Base-by-base conservation (phyloP, 495 filamentous ascomycete species). In the Penicillium verhagenii region DNA sequence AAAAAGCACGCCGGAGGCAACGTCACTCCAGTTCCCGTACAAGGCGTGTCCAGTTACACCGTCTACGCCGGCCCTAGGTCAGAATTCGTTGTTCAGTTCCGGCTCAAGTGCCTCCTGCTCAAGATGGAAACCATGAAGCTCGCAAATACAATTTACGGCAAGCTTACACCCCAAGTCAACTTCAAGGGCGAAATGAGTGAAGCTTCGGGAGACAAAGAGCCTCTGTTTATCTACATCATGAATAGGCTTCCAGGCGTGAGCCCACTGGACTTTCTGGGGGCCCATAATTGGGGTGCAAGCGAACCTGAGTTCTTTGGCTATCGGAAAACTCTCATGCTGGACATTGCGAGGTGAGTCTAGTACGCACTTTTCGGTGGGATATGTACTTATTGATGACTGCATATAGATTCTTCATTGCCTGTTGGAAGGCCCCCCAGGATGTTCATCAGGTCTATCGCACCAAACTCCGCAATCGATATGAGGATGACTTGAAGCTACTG, bases 41-140 rank as follows among this genome's bases (percentile, higher is more conserved):
- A 78, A 56, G 73, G 74, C n/a, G 56, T 54, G n/a, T 75, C 73
- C 62, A 72, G 69, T 54, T 77, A 79, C 53, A 68, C 72, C 1
- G 68, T 76, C 42, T 77, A 75, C 39, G 70, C 70, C 13, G 72
- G 75, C 35, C 61, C 52, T 16, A 63, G 68, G 16, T 50, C 52
- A 39, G 73, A 73, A 59, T 74, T 61, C 40, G 69, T 76, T 19
- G 69, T 67, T 42, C 73, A 76, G 56, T 77, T 75, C 61, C 72
- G 70, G 29, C 69, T 75, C n/a, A 54, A 56, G 51, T 73, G 67
- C 13, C 58, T 73, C 8, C 13, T 31, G 25, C 57, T 75, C 19
- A 66, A 64, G 3, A 50, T 58, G 18, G 59, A 74, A 42, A 70
- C 50, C 60, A 18, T 31, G 31, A 48, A 57, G 19, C 59, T 74